These are phyloP conservation scores for Penicillium carneum DNA, from an alignment of 2,329 filamentous ascomycete genomes.

Conservation along the genomic window DNA sequence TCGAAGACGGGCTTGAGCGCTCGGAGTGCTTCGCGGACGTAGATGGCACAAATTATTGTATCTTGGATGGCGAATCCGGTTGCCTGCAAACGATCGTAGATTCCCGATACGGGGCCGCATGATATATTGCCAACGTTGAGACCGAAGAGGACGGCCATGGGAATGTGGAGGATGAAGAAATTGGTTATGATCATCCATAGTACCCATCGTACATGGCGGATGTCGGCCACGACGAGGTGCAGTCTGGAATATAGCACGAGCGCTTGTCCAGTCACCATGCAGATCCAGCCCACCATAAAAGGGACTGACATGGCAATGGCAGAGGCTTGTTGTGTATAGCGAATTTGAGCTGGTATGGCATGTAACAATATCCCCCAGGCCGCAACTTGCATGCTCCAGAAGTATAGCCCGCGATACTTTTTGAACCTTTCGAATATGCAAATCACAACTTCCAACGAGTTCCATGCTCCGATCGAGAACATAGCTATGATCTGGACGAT, in stretches of 20 bases:
- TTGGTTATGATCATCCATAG: slow-evolving; percentile 53
- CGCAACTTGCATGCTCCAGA: slow-evolving; percentile 54
- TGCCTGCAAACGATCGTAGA: slow-evolving; percentile 60
- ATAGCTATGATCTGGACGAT: slow-evolving; percentile 12
- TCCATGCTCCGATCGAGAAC: slow-evolving; percentile 41
- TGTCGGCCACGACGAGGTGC: slow-evolving; percentile 50
- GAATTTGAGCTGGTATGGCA: slow-evolving; percentile 37
- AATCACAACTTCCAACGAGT: slow-evolving; percentile 53
- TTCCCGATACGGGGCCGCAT: slow-evolving; percentile 9
- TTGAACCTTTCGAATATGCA: slow-evolving; percentile 55
- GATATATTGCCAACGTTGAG: slow-evolving; percentile 30
- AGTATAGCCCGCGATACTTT: slow-evolving; percentile 53
- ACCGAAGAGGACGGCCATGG: slow-evolving; percentile 4
- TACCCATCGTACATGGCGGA: slow-evolving; percentile 44
- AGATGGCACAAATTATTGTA: slow-evolving; percentile 58
- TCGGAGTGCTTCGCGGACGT: slow-evolving; percentile 58
- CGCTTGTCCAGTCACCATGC: slow-evolving; percentile 50
- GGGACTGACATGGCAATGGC: neutral
- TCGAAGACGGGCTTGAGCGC: slow-evolving; percentile 50
- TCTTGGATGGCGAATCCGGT: slow-evolving; percentile 61
- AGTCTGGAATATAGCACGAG: slow-evolving; percentile 57
- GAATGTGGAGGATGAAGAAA: slow-evolving; percentile 11
- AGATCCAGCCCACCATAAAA: slow-evolving; percentile 45
- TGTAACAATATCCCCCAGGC: slow-evolving; percentile 48
- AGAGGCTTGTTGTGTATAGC: neutral